Base-by-base conservation (phyloP, 768 basidiomycete species). In the Kwoniella bestiolae region DNA sequence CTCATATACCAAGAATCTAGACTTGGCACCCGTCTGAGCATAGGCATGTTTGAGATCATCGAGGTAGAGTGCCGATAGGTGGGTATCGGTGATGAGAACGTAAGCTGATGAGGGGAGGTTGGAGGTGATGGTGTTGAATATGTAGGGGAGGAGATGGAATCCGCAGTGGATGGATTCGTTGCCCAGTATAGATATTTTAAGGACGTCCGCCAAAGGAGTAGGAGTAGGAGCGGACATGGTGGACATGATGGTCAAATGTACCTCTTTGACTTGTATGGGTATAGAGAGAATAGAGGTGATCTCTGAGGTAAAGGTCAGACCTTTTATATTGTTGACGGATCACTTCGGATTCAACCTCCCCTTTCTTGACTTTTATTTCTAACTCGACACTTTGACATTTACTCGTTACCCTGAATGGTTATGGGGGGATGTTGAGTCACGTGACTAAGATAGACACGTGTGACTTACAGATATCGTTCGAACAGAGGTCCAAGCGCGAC, bases 81-180 rank as follows among this genome's bases (percentile, higher is more conserved):
- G 88, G 28, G 90, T 89, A 83, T 98, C 96, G 29, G 95, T 97
- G 78, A 98, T 82, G 71, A 99, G 85, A 75, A 92, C 90, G 82
- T 98, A 98, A 50, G 90, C 87, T 1, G 92, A 90, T 0, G 93
- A 90, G 3, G 88, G 85, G 25, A 94, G 85, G 1, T 86, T 85
- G 3, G 83, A 78, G 63, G 91, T 82, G 65, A 94, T 87, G 18
- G 90, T 95, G 44, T 82, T 70, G 63, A 82, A 79, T 69, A 81
- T 75, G 85, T 98, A 90, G 2, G 90, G 87, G 68, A 91, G 85
- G 63, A 99, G 87, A 80, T 93, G 93, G 75, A 97, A 94, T 35
- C 94, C 94, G 73, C 91, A 91, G 80, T 94, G 94, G 70, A 98
- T 96, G 44, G 90, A 86, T 31, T 94, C 88, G 72, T 85, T 90